phyloP scores from a whole-genome alignment of 768 basidiomycete species.

The Boletellus ananas region DNA sequence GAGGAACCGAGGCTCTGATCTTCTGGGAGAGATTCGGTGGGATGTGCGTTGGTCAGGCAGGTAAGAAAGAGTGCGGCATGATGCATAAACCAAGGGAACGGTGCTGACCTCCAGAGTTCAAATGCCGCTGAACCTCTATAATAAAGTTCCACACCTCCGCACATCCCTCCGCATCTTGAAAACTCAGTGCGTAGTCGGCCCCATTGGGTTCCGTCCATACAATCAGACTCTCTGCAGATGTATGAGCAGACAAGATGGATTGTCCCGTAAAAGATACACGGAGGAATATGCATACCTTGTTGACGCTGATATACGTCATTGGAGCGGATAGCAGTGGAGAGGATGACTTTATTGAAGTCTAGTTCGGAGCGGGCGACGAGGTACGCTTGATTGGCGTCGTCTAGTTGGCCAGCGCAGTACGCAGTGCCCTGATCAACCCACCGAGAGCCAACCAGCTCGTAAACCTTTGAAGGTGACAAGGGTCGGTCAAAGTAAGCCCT shows the following conservation, averaged over 20 bases:
- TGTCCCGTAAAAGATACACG: not conserved
- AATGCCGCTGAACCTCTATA: conserved; percentile 82
- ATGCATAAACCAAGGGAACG: conserved; percentile 15
- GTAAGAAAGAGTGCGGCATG: conserved; percentile 5
- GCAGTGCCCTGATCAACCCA: conserved; percentile 99
- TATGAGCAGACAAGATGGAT: conserved; percentile 14
- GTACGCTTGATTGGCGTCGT: conserved; percentile 70
- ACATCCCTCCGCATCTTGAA: conserved; percentile 94
- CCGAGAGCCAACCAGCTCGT: conserved; percentile 84
- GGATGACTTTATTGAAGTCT: conserved; percentile 66
- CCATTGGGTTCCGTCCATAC: conserved; percentile 98
- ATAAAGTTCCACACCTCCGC: conserved; percentile 98
- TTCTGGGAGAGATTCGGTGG: conserved; percentile 29
- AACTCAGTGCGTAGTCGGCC: conserved; percentile 93
- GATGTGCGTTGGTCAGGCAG: conserved; percentile 15
- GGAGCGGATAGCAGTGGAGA: conserved; percentile 75
- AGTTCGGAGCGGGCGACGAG: conserved; percentile 82
- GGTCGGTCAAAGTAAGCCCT: conserved; percentile 28
- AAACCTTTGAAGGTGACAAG: conserved; percentile 59
- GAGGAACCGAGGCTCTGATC: conserved; percentile 51
- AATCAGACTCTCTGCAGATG: conserved; percentile 81
- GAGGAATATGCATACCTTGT: conserved; percentile 55
- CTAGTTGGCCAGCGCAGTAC: conserved; percentile 88
- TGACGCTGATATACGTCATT: conserved; percentile 86
- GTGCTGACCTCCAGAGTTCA: conserved; percentile 59